These are phyloP conservation scores for Coemansia sp. DNA, from an alignment of 192 early-diverging fungal genomes.

Conservation along the genomic window DNA sequence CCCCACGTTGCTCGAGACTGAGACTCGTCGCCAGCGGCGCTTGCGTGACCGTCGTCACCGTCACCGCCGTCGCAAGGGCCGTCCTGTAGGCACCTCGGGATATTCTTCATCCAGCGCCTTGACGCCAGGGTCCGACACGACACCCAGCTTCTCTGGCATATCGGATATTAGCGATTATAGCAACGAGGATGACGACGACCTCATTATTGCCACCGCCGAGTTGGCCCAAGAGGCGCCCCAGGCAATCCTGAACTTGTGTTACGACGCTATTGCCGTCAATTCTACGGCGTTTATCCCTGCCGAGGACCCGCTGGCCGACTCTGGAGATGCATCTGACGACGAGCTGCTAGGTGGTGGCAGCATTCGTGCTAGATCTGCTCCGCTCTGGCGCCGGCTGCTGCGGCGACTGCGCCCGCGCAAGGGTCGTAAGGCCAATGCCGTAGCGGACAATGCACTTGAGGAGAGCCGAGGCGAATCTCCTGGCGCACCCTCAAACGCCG, in stretches of 20 bases:
- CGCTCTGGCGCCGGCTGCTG: constrained; percentile 35
- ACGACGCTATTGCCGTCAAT: constrained; percentile 81
- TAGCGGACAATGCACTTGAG: constrained; percentile 17
- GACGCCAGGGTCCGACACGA: constrained; percentile 45
- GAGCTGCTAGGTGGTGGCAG: constrained; percentile 21
- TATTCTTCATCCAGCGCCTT: constrained; percentile 56
- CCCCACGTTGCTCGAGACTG: constrained; percentile 49
- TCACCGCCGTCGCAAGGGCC: constrained; percentile 48
- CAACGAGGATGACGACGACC: constrained; percentile 54
- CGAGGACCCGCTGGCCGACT: constrained; percentile 15
- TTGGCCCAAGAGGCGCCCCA: constrained; percentile 55
- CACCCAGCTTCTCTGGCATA: constrained; percentile 48
- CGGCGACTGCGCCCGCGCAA: constrained; percentile 13
- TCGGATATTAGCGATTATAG: constrained; percentile 55
- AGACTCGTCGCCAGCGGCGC: constrained; percentile 46
- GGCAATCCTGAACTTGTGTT: constrained; percentile 60
- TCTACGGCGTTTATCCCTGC: constrained; percentile 73
- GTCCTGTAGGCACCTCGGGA: constrained; percentile 29
- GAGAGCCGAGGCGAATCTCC: constrained; percentile 32
- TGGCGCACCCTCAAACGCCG: constrained; percentile 18
- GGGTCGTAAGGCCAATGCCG: neutral
- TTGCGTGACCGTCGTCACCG: constrained; percentile 47
- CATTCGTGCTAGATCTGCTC: constrained; percentile 15
- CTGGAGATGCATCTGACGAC: constrained; percentile 26
- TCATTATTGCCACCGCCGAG: constrained; percentile 59